Conservation (phyloP, 495 filamentous ascomycete genomes). For the Neurospora sp. region DNA sequence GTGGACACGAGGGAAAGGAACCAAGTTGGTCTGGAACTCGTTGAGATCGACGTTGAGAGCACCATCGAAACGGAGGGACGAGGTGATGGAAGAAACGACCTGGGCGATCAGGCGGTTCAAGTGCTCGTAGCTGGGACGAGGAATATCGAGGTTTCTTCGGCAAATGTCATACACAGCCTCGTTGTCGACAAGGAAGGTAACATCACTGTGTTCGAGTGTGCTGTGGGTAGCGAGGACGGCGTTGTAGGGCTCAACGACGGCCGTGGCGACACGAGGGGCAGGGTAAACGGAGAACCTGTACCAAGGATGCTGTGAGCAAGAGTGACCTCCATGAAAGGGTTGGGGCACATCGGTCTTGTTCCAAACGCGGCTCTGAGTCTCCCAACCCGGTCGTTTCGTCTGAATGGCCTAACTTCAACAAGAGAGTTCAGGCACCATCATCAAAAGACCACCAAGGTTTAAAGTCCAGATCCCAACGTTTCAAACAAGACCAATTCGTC, state of each 20-base stretch:
- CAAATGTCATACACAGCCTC: conserved; percentile 92
- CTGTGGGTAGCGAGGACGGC: conserved; percentile 85
- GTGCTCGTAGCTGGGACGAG: conserved; percentile 77
- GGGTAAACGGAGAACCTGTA: conserved; percentile 69
- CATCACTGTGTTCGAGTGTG: conserved; percentile 89
- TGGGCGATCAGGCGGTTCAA: conserved; percentile 86
- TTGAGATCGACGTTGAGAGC: conserved; percentile 87
- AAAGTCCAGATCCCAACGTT: neutral
- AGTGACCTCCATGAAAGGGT: neutral
- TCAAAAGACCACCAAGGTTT: neutral
- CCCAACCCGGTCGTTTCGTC: neutral
- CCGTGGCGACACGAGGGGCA: conserved; percentile 73
- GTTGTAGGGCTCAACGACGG: conserved; percentile 91
- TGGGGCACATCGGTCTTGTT: neutral
- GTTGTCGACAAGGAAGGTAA: conserved; percentile 88
- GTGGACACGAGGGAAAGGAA: conserved; percentile 85
- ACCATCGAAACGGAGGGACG: conserved; percentile 81
- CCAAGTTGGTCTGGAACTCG: conserved; percentile 93
- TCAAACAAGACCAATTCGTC: neutral
- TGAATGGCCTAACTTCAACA: neutral
- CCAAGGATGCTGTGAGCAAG: neutral
- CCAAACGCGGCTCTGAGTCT: neutral
- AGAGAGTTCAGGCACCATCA: neutral
- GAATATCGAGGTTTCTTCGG: conserved; percentile 78
- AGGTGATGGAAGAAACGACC: conserved; percentile 86